phyloP scores from a whole-genome alignment of 2,329 filamentous ascomycete genomes.

The Mycocentrospora acerina region DNA sequence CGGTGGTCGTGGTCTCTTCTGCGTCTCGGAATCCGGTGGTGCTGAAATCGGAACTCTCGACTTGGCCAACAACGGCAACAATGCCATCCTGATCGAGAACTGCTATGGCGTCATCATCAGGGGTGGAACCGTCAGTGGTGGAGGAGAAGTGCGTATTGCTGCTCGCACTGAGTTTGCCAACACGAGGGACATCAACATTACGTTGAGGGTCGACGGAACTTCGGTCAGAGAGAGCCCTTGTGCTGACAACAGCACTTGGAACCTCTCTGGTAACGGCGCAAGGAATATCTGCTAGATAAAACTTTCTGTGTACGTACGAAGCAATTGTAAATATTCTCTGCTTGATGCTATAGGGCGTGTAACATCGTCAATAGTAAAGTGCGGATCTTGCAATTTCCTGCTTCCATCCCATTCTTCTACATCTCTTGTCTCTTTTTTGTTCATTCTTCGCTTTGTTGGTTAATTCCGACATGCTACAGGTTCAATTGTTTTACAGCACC shows the following conservation, averaged over 20 bases:
- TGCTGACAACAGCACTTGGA: constrained; percentile 53
- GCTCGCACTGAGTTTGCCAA: constrained; percentile 58
- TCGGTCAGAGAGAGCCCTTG: constrained; percentile 58
- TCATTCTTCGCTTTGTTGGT: too few species aligned
- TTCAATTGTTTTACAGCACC: too few species aligned
- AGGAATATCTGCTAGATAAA: constrained; percentile 21
- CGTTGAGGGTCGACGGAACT: constrained; percentile 52
- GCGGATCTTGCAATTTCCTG: too few species aligned
- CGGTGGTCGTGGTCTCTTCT: constrained; percentile 60
- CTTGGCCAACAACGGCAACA: constrained; percentile 56
- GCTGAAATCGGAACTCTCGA: constrained; percentile 54
- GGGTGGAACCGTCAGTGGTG: constrained; percentile 55
- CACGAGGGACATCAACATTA: constrained; percentile 55
- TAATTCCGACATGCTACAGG: too few species aligned
- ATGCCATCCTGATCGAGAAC: constrained; percentile 61
- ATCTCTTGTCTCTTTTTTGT: too few species aligned
- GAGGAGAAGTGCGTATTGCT: constrained; percentile 57
- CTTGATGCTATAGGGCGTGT: too few species aligned
- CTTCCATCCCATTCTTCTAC: too few species aligned
- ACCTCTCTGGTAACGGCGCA: constrained; percentile 48
- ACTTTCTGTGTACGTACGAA: too few species aligned
- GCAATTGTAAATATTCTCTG: too few species aligned
- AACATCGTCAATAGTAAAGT: too few species aligned
- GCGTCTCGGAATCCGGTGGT: constrained; percentile 59
- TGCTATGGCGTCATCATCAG: constrained; percentile 58